A percentile compares a stretch with the other conserved stretches of the same genome.
phyloP scores from a whole-genome alignment of 768 basidiomycete species.

The Strobilomyces dryophilus region DNA sequence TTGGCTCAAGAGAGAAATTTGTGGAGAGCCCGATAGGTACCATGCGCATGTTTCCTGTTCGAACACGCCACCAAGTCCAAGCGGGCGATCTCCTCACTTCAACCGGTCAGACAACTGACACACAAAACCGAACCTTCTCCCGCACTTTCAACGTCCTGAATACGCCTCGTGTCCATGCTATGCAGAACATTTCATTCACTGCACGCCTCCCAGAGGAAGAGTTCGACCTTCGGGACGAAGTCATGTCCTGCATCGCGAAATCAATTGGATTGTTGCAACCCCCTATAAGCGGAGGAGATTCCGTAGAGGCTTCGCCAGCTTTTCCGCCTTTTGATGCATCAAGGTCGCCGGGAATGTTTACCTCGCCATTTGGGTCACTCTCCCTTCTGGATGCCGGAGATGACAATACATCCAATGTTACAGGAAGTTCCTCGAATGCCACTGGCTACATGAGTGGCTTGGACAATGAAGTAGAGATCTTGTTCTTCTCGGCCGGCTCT shows the following conservation, averaged over 20 bases:
- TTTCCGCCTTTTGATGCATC: slow-evolving; percentile 45
- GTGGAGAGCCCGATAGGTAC: slow-evolving; percentile 21
- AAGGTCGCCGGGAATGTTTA: slow-evolving; percentile 39
- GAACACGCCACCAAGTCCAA: slow-evolving; percentile 53
- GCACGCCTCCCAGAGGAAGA: slow-evolving; percentile 49
- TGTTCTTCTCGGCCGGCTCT: slow-evolving; percentile 87
- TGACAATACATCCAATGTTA: slow-evolving; percentile 61
- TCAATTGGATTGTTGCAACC: slow-evolving; percentile 94
- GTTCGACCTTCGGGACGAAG: slow-evolving; percentile 93
- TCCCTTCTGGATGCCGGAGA: slow-evolving; percentile 70
- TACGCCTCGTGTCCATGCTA: slow-evolving; percentile 41
- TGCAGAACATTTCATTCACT: slow-evolving; percentile 24
- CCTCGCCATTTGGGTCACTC: slow-evolving; percentile 69
- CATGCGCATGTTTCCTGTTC: slow-evolving; percentile 22
- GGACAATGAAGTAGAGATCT: slow-evolving; percentile 94
- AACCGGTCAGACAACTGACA: slow-evolving; percentile 45
- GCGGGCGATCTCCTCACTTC: slow-evolving; percentile 74
- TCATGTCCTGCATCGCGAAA: slow-evolving; percentile 97
- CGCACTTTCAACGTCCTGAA: slow-evolving; percentile 50
- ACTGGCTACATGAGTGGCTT: slow-evolving; percentile 71
- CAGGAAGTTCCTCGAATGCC: slow-evolving; percentile 50
- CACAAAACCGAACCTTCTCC: slow-evolving; percentile 40
- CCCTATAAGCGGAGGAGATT: slow-evolving; percentile 64
- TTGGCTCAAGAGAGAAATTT: slow-evolving; percentile 22
- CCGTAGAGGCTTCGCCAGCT: slow-evolving; percentile 62